Base-by-base conservation (phyloP, 23 red algal species). In the Gracilariopsis chorda region DNA sequence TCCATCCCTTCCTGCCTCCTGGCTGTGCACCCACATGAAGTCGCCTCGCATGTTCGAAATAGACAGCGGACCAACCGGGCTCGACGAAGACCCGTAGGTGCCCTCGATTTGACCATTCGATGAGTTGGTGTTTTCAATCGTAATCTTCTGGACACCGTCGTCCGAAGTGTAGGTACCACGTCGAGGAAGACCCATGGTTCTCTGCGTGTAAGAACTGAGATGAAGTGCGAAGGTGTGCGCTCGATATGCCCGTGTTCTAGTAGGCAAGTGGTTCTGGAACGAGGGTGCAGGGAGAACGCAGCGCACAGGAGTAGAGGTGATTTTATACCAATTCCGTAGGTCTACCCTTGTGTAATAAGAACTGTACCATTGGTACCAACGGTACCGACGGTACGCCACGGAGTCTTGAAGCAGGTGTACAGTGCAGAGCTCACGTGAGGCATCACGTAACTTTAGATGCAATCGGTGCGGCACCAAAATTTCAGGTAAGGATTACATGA, bases 1-100 rank as follows among this genome's bases (percentile, higher is more conserved):
- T 35, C 73, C 73, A 17, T 78, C 73, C 40, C 30, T 48, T n/a
- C 73, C 73, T 8, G 3, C 11, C 49, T 51, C 19, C 44, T 78
- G n/a, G 73, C 16, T 78, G 2, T 36, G 35, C 30, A 78, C 73
- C 73, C 73, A 78, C 46, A 30, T 78, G 73, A 21, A 78, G 73
- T n/a, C 32, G 21, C 73, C 44, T 24, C 14, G 34, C 23, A 29
- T 28, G 6, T 21, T 6, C 6, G 40, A 25, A 33, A 78, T 52
- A 41, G 23, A 19, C 43, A 78, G 20, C 24, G 43, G 2, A n/a
- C 73, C 73, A 52, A 25, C 73, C 49, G 73, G 42, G 73, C 73
- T 78, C 44, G 73, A 78, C 21, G 73, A 33, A 36, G 42, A 2
- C 2, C 12, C 4, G 46, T 77, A 77, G 3, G 23, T 35, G 46